Base-by-base conservation (phyloP, 1,284 basidiomycete species). In the Ceratorhiza oryzae-sativae region DNA sequence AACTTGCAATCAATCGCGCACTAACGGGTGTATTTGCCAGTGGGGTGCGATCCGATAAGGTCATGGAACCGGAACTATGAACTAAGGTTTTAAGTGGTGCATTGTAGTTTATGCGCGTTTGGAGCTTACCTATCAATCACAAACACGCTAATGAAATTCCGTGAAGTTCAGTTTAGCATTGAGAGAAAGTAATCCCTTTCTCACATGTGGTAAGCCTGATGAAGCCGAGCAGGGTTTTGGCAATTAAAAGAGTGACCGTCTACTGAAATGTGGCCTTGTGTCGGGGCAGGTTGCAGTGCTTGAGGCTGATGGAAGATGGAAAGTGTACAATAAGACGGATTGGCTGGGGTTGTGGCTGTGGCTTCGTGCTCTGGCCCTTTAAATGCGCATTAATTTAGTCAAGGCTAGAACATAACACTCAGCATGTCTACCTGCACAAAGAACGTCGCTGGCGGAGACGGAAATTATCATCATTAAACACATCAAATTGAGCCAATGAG, bases 171-270 rank as follows among this genome's bases (percentile, higher is more conserved):
- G 36, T 6, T 39, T 39, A 39, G 36, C 13, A 6, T 39, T 39
- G 36, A 39, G 36, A 6, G 10, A 18, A 45, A 4, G 42, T 45
- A 10, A 45, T 45, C 10, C 3, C 9, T 45, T 18, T 3, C 42
- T 15, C 78, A 88, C 87, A 89, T 84, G 74, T 89, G 88, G 76
- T 71, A 77, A 0, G 86, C 80, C 72, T 86, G 85, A 42, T 85
- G 84, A 78, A 86, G 77, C 1, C 84, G 80, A 0, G 81, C 80
- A 0, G 88, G 88, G 76, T 88, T 87, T 62, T 81, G 82, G 78
- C 88, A 89, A 0, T 77, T 63, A 75, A 86, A 89, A 3, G 81
- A 77, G 75, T 87, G 86, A 0, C 86, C 86, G 62, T 88, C 87
- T 30, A 80, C 79, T 2, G 88, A 89, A 56, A 87, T 74, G 75